A percentile compares a stretch with the other conserved stretches of the same genome.
These are phyloP conservation scores for Paxillus ammoniavirescens DNA, from an alignment of 768 basidiomycete genomes.

Conservation along the genomic window DNA sequence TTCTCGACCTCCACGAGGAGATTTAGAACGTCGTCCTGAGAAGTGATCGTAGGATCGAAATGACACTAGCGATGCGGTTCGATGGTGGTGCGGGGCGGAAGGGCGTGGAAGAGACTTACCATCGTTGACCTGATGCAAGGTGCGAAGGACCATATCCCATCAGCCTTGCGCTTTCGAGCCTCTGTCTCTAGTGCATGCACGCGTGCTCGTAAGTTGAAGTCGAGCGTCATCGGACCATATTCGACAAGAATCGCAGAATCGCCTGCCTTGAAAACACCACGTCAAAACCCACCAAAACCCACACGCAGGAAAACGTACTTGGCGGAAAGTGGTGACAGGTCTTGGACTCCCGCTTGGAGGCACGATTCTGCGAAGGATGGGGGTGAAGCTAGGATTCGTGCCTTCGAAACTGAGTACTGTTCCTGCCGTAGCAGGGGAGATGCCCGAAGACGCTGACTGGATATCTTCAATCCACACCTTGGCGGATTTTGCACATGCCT, in stretches of 20 bases:
- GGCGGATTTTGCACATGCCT: conserved; percentile 21
- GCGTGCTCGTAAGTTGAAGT: conserved; percentile 52
- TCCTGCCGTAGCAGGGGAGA: neutral
- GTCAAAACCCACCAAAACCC: neutral
- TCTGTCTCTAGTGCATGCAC: conserved; percentile 54
- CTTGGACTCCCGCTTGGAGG: conserved; percentile 10
- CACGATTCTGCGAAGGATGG: conserved; percentile 13
- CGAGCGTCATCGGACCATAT: conserved; percentile 54
- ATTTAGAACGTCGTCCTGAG: conserved; percentile 43
- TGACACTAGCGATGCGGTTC: conserved; percentile 37
- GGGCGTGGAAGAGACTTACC: conserved; percentile 32
- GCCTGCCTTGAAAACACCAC: conserved; percentile 45
- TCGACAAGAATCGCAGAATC: conserved; percentile 64
- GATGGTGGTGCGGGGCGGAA: neutral
- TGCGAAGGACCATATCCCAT: conserved; percentile 42
- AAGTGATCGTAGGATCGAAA: conserved; percentile 43
- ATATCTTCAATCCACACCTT: conserved; percentile 32
- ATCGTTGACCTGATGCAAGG: conserved; percentile 59
- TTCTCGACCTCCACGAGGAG: conserved; percentile 39
- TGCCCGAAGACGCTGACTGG: conserved; percentile 5
- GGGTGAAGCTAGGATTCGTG: neutral
- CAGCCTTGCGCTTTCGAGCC: conserved; percentile 30
- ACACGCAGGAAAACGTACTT: conserved; percentile 35
- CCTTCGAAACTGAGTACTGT: neutral
- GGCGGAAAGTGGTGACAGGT: conserved; percentile 48